These are phyloP conservation scores for Cordyceps tenuipes DNA, from an alignment of 2,329 filamentous ascomycete genomes.

Conservation along the genomic window DNA sequence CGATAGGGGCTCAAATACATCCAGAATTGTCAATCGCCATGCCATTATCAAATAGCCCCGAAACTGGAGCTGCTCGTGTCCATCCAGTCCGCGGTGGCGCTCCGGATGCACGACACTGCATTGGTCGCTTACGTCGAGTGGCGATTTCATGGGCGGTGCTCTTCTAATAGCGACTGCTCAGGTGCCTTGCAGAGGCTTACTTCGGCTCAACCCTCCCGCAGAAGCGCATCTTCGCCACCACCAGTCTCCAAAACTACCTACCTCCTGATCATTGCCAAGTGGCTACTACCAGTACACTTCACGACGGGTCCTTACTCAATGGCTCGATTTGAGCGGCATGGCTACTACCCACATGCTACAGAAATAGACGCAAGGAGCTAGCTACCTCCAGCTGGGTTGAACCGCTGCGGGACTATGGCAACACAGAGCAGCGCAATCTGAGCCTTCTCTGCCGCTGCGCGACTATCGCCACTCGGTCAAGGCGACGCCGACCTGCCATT, in stretches of 20 bases:
- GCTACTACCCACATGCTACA: neutral
- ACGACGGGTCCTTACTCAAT: neutral
- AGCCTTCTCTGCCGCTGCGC: neutral
- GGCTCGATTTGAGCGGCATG: constrained; percentile 4
- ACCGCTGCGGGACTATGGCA: neutral
- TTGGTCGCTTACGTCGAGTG: neutral
- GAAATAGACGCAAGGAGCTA: neutral
- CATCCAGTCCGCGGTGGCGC: neutral
- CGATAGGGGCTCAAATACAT: neutral
- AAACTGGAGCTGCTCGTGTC: neutral
- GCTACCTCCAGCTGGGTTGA: neutral
- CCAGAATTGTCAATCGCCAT: neutral
- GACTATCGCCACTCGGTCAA: constrained; percentile 1
- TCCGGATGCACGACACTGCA: neutral
- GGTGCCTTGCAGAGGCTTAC: neutral
- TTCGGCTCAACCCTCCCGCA: neutral
- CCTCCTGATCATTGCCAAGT: neutral
- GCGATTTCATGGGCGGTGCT: neutral
- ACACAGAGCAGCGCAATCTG: neutral
- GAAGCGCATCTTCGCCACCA: constrained; percentile 3
- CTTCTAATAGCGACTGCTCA: neutral
- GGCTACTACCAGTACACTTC: neutral
- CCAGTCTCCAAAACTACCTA: neutral
- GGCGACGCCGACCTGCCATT: neutral
- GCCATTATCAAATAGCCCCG: neutral